A percentile compares a stretch with the other conserved stretches of the same genome.
phyloP scores from a whole-genome alignment of 148 eudicot genomes.

The Agrostemma githago region DNA sequence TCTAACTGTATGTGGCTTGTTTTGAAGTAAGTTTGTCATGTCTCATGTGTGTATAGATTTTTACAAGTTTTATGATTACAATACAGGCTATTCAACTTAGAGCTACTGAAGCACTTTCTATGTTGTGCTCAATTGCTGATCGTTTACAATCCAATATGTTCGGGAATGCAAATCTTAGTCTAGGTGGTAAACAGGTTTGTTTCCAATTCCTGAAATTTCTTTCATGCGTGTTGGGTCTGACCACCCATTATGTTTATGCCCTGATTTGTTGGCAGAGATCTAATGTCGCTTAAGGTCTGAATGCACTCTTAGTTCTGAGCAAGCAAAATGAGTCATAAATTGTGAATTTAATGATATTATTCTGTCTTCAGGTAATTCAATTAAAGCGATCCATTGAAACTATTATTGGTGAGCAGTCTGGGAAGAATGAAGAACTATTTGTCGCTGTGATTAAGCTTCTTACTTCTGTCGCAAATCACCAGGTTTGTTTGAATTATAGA shows the following conservation, averaged over 20 bases:
- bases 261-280: not conserved
- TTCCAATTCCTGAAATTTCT: not conserved
- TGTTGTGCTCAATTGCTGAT: conserved; percentile 53
- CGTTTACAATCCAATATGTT: conserved; percentile 36
- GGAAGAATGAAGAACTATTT: conserved; percentile 58
- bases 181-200: conserved; percentile 71
- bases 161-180: conserved; percentile 58
- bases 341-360: conserved; percentile 10
- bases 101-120: conserved; percentile 63
- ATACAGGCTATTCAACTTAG: conserved; percentile 73
- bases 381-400: conserved; percentile 46
- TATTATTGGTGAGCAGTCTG: conserved; percentile 53
- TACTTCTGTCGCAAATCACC: conserved; percentile 67
- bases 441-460: conserved; percentile 61
- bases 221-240: conserved; percentile 3
- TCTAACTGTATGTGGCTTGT: not conserved
- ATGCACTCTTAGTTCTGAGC: not conserved
- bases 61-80: conserved; percentile 11
- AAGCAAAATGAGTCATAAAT: not conserved
- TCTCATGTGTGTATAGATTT: not conserved
- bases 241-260: not conserved
- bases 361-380: conserved; percentile 47
- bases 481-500: conserved; percentile 43
- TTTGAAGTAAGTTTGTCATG: not conserved
- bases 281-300: not conserved